A percentile compares a stretch with the other conserved stretches of the same genome.
These are phyloP conservation scores for Suillus fuscotomentosus DNA, from an alignment of 768 basidiomycete species.

Conservation along the genomic window DNA sequence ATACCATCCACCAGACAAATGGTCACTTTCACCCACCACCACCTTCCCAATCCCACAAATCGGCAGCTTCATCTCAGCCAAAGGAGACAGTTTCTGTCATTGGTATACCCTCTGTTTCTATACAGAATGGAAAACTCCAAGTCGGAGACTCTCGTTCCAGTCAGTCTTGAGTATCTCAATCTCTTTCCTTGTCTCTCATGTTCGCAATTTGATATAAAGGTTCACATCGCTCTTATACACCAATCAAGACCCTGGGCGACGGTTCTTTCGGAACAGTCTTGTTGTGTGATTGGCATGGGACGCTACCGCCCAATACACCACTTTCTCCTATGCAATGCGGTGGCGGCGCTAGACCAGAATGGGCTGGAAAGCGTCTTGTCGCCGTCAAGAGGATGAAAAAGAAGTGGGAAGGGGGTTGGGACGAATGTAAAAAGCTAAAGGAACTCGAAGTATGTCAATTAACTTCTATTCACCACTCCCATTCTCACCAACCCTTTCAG, in stretches of 20 bases:
- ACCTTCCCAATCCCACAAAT: conserved; percentile 16
- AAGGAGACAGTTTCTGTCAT: conserved; percentile 67
- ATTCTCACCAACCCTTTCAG: conserved; percentile 40
- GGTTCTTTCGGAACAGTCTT: conserved; percentile 99
- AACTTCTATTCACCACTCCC: conserved; percentile 9
- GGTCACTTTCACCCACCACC: conserved; percentile 13
- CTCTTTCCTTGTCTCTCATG: conserved; percentile 5
- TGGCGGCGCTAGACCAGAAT: conserved; percentile 89
- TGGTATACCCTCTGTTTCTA: conserved; percentile 75
- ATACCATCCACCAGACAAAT: conserved; percentile 15
- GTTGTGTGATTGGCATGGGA: conserved; percentile 99
- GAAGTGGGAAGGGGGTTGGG: conserved; percentile 97
- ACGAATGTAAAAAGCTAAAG: conserved; percentile 92
- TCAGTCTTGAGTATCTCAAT: conserved; percentile 37
- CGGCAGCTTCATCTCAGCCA: conserved; percentile 19
- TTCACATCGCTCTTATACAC: conserved; percentile 87
- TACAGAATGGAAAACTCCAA: conserved; percentile 64
- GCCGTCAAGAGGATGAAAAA: conserved; percentile 99
- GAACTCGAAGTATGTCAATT: conserved; percentile 80
- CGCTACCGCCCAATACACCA: conserved; percentile 86
- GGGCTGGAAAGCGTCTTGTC: conserved; percentile 91
- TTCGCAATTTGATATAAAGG: conserved; percentile 41
- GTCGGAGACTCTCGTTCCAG: conserved; percentile 74
- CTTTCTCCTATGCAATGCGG: conserved; percentile 96
- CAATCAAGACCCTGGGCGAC: conserved; percentile 95